Evolutionary conservation across 2,329 filamentous ascomycete genomes (phyloP).

Genomic region (Phialophora expanda): DNA sequence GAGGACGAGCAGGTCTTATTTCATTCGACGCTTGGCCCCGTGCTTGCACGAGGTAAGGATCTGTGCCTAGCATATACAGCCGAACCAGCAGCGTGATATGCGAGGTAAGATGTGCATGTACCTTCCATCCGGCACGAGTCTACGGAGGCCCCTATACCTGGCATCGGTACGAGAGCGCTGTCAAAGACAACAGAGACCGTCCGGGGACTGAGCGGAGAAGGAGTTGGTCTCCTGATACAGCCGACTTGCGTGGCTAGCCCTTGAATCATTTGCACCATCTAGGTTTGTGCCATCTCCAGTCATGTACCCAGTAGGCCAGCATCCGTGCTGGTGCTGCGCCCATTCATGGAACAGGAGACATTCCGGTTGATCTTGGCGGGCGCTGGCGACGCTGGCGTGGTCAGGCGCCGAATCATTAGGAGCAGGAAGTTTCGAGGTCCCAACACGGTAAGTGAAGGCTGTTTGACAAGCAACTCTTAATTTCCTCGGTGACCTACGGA

Average conservation of each 20-base stretch:
- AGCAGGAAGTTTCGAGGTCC: not conserved
- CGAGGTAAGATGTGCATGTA: constrained; percentile 3
- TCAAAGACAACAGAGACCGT: not conserved
- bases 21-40: not conserved
- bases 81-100: constrained; percentile 2
- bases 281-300: not conserved
- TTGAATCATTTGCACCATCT: not conserved
- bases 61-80: constrained; percentile 3
- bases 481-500: not conserved
- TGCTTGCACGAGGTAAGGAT: not conserved
- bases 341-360: not conserved
- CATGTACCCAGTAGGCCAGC: not conserved
- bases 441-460: not conserved
- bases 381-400: not conserved
- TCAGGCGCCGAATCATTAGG: not conserved
- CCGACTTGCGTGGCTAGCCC: not conserved
- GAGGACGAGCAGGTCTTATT: not conserved
- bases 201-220: not conserved
- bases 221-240: not conserved
- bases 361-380: not conserved
- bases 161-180: not conserved
- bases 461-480: not conserved
- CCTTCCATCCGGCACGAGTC: not conserved
- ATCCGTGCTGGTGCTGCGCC: not conserved
- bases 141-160: not conserved